A percentile compares a stretch with the other conserved stretches of the same genome.
These are phyloP conservation scores for Sutorius eximius DNA, from an alignment of 1,284 basidiomycete genomes.

Conservation along the genomic window DNA sequence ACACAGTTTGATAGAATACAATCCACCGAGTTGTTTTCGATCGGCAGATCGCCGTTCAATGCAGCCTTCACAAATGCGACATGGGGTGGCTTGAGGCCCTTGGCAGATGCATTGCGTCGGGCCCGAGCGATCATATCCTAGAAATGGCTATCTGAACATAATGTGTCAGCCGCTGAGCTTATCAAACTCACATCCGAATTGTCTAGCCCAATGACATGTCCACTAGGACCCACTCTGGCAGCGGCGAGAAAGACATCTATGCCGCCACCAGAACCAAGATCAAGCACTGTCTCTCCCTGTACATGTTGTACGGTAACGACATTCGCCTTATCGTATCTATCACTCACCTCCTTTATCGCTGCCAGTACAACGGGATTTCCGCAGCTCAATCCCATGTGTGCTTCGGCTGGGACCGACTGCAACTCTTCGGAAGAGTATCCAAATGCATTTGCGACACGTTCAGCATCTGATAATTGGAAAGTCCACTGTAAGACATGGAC, in stretches of 20 bases:
- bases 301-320: not conserved
- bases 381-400: constrained; percentile 50
- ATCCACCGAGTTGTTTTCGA: constrained; percentile 46
- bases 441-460: constrained; percentile 41
- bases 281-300: constrained; percentile 53
- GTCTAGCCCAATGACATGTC: constrained; percentile 54
- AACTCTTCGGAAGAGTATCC: constrained; percentile 48
- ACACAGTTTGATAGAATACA: constrained; percentile 58
- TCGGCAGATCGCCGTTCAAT: constrained; percentile 45
- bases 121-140: constrained; percentile 53
- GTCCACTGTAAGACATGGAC: not conserved
- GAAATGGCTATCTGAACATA: not conserved
- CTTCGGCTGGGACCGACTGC: constrained; percentile 39
- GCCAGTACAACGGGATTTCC: constrained; percentile 50
- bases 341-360: constrained; percentile 41
- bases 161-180: not conserved
- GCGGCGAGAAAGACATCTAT: constrained; percentile 55
- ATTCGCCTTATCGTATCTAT: not conserved
- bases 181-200: constrained; percentile 40
- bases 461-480: constrained; percentile 14
- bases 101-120: constrained; percentile 43
- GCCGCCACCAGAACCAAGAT: constrained; percentile 56
- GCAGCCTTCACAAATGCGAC: constrained; percentile 47
- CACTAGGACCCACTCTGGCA: constrained; percentile 45
- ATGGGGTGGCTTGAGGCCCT: constrained; percentile 42